phyloP scores from a whole-genome alignment of 2,329 filamentous ascomycete genomes.

The Westerdykella sp. region DNA sequence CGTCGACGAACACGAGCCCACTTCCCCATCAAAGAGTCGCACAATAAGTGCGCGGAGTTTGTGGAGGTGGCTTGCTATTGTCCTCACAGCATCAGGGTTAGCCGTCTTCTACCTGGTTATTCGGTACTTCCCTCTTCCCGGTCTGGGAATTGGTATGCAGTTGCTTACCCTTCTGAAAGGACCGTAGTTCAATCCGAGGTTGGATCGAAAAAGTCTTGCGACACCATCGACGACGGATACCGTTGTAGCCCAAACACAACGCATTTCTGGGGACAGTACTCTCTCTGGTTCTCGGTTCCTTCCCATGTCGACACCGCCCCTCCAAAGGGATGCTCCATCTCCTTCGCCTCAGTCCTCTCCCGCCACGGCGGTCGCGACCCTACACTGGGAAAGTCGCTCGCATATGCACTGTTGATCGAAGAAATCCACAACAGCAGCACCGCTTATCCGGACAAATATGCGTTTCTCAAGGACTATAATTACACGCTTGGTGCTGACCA shows the following conservation, averaged over 20 bases:
- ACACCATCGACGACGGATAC: conserved; percentile 53
- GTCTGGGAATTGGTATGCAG: too few species aligned
- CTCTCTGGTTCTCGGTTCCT: conserved; percentile 71
- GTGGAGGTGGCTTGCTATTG: conserved; percentile 7
- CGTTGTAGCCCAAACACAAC: conserved; percentile 57
- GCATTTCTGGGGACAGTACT: conserved; percentile 80
- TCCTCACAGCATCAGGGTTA: conserved; percentile 15
- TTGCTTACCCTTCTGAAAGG: not conserved
- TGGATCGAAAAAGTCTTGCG: conserved; percentile 39
- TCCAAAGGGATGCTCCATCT: conserved; percentile 65
- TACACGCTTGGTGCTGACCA: conserved; percentile 67
- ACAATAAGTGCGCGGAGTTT: conserved; percentile 5
- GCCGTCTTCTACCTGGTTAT: conserved; percentile 20
- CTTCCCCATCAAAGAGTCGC: conserved; percentile 14
- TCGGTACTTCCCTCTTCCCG: conserved; percentile 12
- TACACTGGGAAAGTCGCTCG: conserved; percentile 58
- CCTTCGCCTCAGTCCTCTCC: conserved; percentile 74
- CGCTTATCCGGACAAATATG: conserved; percentile 56
- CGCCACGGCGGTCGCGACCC: conserved; percentile 82
- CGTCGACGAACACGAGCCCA: conserved; percentile 24
- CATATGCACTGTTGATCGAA: conserved; percentile 59
- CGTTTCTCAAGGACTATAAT: conserved; percentile 65
- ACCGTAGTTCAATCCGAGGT: too few species aligned
- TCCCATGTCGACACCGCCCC: conserved; percentile 56
- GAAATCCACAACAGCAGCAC: conserved; percentile 56